A percentile compares a stretch with the other conserved stretches of the same genome.
Conservation (phyloP, 371 early-diverging fungal genomes). For the Lichtheimia ramosa region DNA sequence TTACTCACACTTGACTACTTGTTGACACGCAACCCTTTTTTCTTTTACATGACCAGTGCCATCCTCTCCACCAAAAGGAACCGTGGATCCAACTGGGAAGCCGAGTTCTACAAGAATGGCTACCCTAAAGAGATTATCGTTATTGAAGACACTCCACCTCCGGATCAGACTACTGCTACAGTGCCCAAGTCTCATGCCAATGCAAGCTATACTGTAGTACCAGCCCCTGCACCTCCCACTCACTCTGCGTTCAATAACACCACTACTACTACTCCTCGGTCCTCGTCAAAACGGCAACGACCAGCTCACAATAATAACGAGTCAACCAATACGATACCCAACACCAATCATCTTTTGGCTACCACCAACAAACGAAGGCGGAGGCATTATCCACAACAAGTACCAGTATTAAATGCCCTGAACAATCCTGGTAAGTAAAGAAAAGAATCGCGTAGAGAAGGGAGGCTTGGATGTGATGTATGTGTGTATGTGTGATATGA, state of each 20-base stretch:
- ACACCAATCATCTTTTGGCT: too few relatives aligned
- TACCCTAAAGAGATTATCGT: slow-evolving; percentile 63
- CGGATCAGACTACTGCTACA: slow-evolving; percentile 23
- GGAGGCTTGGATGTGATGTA: too few relatives aligned
- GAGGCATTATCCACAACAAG: slow-evolving; percentile 12
- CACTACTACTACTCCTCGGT: background rate
- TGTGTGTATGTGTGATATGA: too few relatives aligned
- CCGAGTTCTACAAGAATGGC: slow-evolving; percentile 62
- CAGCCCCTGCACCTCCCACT: slow-evolving; percentile 14
- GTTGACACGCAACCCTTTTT: background rate
- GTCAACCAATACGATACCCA: too few relatives aligned
- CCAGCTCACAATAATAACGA: slow-evolving; percentile 2
- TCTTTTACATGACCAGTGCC: slow-evolving; percentile 8
- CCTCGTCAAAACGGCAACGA: slow-evolving; percentile 1
- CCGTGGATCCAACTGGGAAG: slow-evolving; percentile 51
- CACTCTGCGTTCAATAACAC: slow-evolving; percentile 4
- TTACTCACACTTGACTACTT: background rate
- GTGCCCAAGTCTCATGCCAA: background rate
- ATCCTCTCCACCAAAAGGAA: slow-evolving; percentile 10
- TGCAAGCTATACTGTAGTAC: slow-evolving; percentile 11
- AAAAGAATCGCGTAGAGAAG: too few relatives aligned
- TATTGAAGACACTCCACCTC: slow-evolving; percentile 62
- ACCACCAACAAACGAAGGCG: slow-evolving; percentile 10
- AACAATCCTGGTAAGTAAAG: slow-evolving; percentile 6
- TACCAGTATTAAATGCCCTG: slow-evolving; percentile 3